Conservation (phyloP, 208 protist genomes). For the Trypanosoma rangeli region DNA sequence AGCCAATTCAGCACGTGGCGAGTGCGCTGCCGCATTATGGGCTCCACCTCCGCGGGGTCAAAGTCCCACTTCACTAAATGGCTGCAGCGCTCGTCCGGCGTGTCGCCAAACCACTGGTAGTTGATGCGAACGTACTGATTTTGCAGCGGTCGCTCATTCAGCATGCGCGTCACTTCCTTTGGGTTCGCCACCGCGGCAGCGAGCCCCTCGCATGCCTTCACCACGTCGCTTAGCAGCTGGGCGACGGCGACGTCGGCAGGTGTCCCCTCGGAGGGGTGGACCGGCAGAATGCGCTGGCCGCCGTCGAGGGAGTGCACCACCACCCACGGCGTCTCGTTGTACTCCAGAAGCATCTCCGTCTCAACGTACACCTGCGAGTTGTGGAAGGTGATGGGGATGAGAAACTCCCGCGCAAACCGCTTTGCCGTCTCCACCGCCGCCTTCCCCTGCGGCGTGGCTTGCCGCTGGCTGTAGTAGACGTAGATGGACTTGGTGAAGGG, state of each 20-base stretch:
- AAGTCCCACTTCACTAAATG: slow-evolving; percentile 89
- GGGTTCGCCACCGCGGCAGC: slow-evolving; percentile 61
- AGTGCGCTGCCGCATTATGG: slow-evolving; percentile 57
- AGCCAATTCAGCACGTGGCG: slow-evolving; percentile 81
- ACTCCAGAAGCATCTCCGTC: slow-evolving; percentile 91
- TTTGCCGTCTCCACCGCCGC: slow-evolving; percentile 48
- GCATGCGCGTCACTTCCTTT: slow-evolving; percentile 58
- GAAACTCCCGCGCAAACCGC: slow-evolving; percentile 73
- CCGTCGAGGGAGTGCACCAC: slow-evolving; percentile 87
- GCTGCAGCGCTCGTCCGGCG: slow-evolving; percentile 79
- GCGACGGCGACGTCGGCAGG: slow-evolving; percentile 35
- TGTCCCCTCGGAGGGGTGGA: slow-evolving; percentile 33
- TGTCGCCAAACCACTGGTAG: slow-evolving; percentile 93
- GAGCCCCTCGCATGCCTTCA: slow-evolving; percentile 53
- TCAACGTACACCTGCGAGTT: slow-evolving; percentile 92
- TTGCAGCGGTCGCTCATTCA: slow-evolving; percentile 85
- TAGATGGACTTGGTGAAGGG: slow-evolving; percentile 93
- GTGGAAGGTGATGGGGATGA: slow-evolving; percentile 91
- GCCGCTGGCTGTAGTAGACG: slow-evolving; percentile 85
- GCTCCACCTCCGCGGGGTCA: slow-evolving; percentile 54
- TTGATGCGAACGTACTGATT: slow-evolving; percentile 89
- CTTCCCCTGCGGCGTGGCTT: slow-evolving; percentile 49
- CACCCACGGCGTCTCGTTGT: slow-evolving; percentile 88
- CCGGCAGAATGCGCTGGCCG: slow-evolving; percentile 46
- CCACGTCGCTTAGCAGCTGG: slow-evolving; percentile 54